Percentiles rank a stretch among this genome's conserved stretches.
Conservation (phyloP, 148 eudicot species). For the Chenopodium berlandieri region DNA sequence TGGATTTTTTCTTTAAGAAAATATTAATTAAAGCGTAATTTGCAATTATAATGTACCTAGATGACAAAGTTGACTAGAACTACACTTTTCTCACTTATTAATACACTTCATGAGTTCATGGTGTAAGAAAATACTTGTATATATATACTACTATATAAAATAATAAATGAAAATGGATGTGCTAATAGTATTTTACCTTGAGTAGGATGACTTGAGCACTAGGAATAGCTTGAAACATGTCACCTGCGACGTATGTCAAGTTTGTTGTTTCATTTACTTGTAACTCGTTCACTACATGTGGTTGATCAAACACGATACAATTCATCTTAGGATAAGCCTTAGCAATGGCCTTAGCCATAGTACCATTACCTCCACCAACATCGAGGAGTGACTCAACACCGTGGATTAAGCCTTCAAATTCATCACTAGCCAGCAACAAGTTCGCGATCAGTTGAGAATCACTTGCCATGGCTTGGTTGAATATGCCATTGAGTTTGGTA, state of each 20-base stretch:
- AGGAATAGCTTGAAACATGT: background rate
- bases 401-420: background rate
- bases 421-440: background rate
- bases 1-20: too few relatives aligned
- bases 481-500: background rate
- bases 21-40: too few relatives aligned
- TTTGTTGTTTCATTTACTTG: background rate
- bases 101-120: background rate
- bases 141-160: background rate
- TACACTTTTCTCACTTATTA: background rate
- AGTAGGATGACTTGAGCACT: background rate
- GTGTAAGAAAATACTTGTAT: background rate
- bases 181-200: background rate
- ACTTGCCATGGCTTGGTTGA: conserved; percentile 4
- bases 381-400: background rate
- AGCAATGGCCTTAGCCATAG: background rate
- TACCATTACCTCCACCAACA: background rate
- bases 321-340: background rate
- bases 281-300: background rate
- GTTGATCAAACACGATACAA: background rate
- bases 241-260: background rate
- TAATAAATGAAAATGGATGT: background rate
- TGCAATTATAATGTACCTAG: too few relatives aligned
- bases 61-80: background rate
- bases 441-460: background rate